Conservation (phyloP, 2,329 filamentous ascomycete species). For the Mycocentrospora acerina region DNA sequence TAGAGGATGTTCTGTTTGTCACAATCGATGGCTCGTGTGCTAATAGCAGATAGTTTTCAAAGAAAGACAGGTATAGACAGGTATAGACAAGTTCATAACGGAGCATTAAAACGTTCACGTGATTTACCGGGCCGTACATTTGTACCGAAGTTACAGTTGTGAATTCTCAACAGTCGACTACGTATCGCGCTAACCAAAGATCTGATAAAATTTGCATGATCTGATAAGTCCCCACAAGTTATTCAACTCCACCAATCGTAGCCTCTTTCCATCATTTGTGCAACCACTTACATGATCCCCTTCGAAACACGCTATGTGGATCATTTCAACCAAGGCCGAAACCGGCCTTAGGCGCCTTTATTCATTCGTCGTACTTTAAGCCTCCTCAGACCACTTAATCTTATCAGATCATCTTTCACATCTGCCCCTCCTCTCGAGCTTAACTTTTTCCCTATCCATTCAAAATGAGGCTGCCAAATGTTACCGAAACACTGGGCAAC, state of each 20-base stretch:
- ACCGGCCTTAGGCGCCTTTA: conserved; percentile 18
- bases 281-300: conserved; percentile 7
- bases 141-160: too few relatives aligned
- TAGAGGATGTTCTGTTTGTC: too few relatives aligned
- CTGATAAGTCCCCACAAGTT: conserved; percentile 15
- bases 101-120: too few relatives aligned
- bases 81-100: too few relatives aligned
- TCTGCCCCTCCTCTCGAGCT: conserved; percentile 3
- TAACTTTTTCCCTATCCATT: conserved; percentile 2
- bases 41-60: too few relatives aligned
- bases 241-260: conserved; percentile 2
- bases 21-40: too few relatives aligned
- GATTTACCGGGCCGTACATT: too few relatives aligned
- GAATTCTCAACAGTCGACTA: too few relatives aligned
- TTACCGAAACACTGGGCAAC: conserved; percentile 26
- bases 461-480: conserved; percentile 32
- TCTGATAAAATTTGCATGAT: conserved; percentile 25
- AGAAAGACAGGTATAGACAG: too few relatives aligned
- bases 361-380: conserved; percentile 14
- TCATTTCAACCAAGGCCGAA: conserved; percentile 1
- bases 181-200: conserved; percentile 11
- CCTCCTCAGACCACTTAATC: conserved; percentile 22
- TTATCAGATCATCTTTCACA: conserved; percentile 41
- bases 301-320: conserved; percentile 3
- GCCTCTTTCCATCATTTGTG: conserved; percentile 1